Evolutionary conservation across 176 grass and related monocot species (phyloP).

Genomic region (Oryza longistaminata): DNA sequence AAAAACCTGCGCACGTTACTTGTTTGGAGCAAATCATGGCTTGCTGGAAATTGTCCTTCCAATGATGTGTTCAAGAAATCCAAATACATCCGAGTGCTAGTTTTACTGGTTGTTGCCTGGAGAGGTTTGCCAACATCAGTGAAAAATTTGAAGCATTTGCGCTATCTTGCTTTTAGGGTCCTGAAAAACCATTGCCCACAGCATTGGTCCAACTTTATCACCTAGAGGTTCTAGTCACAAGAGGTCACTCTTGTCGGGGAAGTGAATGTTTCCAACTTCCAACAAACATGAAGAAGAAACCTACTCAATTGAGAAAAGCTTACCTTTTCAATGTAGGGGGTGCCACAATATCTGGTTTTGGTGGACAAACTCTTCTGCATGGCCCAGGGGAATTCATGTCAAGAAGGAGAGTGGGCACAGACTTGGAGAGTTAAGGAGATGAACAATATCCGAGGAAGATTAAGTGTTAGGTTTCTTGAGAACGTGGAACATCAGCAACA

Average conservation of each 20-base stretch:
- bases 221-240: conserved; percentile 47
- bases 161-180: conserved; percentile 47
- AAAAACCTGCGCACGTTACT: conserved; percentile 50
- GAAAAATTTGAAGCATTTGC: conserved; percentile 42
- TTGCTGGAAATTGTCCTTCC: conserved; percentile 32
- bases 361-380: conserved; percentile 39
- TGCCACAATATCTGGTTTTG: conserved; percentile 43
- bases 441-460: conserved; percentile 26
- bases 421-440: conserved; percentile 50
- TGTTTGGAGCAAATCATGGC: conserved; percentile 38
- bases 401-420: conserved; percentile 50
- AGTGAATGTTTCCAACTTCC: conserved; percentile 46
- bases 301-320: conserved; percentile 52
- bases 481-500: conserved; percentile 43
- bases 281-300: conserved; percentile 41
- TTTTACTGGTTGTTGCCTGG: conserved; percentile 40
- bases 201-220: conserved; percentile 48
- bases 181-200: conserved; percentile 27
- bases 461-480: conserved; percentile 53
- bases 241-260: conserved; percentile 44
- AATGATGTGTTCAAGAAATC: conserved; percentile 45
- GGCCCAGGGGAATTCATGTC: conserved; percentile 53
- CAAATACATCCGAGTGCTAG: conserved; percentile 53
- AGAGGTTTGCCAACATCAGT: conserved; percentile 43
- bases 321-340: conserved; percentile 35